Evolutionary conservation across 139 green algal genomes (phyloP).

Genomic region (Coelastrella sp.): DNA sequence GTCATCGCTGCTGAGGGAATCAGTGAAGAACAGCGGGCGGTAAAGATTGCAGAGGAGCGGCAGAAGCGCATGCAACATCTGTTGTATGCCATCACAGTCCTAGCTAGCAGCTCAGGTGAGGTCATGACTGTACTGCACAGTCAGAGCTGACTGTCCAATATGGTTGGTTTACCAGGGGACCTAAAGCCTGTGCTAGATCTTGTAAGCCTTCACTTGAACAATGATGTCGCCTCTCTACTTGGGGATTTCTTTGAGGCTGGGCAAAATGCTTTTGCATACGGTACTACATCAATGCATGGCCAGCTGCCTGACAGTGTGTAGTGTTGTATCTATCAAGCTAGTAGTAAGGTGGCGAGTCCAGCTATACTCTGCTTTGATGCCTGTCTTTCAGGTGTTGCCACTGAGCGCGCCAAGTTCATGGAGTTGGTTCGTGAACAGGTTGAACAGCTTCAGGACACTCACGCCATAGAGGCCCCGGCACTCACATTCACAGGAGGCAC

Average conservation of each 20-base stretch:
- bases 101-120: constrained; percentile 50
- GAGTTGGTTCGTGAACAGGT: constrained; percentile 86
- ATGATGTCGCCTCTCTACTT: no score
- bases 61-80: constrained; percentile 57
- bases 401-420: constrained; percentile 88
- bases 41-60: constrained; percentile 51
- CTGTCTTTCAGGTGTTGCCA: constrained; percentile 65
- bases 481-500: constrained; percentile 62
- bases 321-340: no score
- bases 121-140: no score
- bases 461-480: constrained; percentile 40
- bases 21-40: constrained; percentile 66
- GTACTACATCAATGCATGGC: no score
- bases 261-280: no score
- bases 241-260: no score
- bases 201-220: no score
- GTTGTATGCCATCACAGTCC: constrained; percentile 51
- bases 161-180: background rate
- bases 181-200: no score
- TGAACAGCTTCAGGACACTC: constrained; percentile 50
- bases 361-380: no score
- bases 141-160: background rate
- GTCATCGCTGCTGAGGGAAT: constrained; percentile 62
- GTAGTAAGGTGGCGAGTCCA: no score
- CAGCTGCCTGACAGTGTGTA: constrained; percentile 52